A percentile compares a stretch with the other conserved stretches of the same genome.
Evolutionary conservation across 2,329 filamentous ascomycete species (phyloP).

Genomic region (Aureobasidium pullulans): DNA sequence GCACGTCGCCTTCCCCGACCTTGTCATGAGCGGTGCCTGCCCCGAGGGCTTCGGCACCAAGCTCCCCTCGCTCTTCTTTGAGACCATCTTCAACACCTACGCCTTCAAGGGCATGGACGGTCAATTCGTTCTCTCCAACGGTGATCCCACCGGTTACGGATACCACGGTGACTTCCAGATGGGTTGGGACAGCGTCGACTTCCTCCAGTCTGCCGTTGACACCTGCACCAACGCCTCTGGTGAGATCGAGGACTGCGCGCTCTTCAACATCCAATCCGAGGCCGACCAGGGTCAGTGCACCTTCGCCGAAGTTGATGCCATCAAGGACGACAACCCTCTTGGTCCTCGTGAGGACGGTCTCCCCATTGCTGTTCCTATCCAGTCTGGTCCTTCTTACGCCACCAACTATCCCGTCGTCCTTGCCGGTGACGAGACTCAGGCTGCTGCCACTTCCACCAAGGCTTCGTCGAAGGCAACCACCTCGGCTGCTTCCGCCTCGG

Average conservation of each 20-base stretch:
- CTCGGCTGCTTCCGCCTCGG: slow-evolving; percentile 15
- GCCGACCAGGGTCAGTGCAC: slow-evolving; percentile 51
- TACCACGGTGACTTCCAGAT: slow-evolving; percentile 75
- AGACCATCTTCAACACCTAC: slow-evolving; percentile 74
- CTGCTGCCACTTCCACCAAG: slow-evolving; percentile 18
- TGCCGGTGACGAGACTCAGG: slow-evolving; percentile 20
- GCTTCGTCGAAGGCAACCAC: slow-evolving; percentile 12
- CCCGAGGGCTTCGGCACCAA: slow-evolving; percentile 61
- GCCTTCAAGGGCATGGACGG: slow-evolving; percentile 57
- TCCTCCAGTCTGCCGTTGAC: slow-evolving; percentile 65
- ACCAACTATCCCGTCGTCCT: slow-evolving; percentile 26
- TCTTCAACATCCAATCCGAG: slow-evolving; percentile 64
- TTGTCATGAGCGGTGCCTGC: slow-evolving; percentile 70
- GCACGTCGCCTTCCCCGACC: slow-evolving; percentile 70
- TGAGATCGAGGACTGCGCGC: slow-evolving; percentile 60
- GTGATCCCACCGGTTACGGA: slow-evolving; percentile 67
- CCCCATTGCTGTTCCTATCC: slow-evolving; percentile 56
- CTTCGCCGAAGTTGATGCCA: slow-evolving; percentile 48
- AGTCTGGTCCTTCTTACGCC: slow-evolving; percentile 38
- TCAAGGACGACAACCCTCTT: slow-evolving; percentile 54
- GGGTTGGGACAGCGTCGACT: slow-evolving; percentile 60
- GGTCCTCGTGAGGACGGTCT: slow-evolving; percentile 50
- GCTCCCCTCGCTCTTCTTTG: slow-evolving; percentile 70
- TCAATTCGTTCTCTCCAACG: slow-evolving; percentile 68
- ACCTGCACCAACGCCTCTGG: slow-evolving; percentile 68